Conservation (phyloP, 208 protist species). For the Trypanosoma melophagium region DNA sequence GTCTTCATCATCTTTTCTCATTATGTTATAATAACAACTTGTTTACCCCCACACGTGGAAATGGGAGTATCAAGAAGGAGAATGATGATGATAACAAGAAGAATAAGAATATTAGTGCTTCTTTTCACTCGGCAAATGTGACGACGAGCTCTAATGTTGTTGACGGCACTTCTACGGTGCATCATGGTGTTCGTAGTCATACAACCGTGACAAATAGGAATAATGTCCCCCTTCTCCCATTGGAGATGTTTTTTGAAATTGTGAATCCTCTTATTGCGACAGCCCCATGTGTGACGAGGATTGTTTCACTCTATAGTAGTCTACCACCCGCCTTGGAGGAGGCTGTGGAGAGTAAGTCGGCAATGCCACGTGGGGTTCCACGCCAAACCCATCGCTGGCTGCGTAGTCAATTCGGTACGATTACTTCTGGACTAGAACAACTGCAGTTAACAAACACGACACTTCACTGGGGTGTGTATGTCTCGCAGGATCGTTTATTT, state of each 20-base stretch:
- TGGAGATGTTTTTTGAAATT: slow-evolving; percentile 20
- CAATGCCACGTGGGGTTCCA: not conserved
- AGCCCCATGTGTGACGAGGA: slow-evolving; percentile 24
- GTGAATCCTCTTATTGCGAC: slow-evolving; percentile 16
- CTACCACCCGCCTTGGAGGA: slow-evolving; percentile 5
- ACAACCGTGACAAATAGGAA: not conserved
- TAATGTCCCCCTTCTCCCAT: not conserved
- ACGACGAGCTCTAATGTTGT: no score
- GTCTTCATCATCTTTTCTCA: not conserved
- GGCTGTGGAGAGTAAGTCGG: not conserved
- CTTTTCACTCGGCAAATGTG: no score
- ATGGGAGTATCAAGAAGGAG: no score
- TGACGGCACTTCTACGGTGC: no score
- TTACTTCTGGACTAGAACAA: slow-evolving; percentile 15
- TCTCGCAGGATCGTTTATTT: slow-evolving; percentile 30
- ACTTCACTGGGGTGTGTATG: slow-evolving; percentile 35
- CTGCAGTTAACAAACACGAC: slow-evolving; percentile 19
- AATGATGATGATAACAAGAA: no score
- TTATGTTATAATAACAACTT: not conserved
- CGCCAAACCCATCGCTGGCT: slow-evolving; percentile 21
- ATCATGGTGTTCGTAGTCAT: no score
- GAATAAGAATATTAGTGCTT: no score
- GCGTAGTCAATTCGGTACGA: slow-evolving; percentile 24
- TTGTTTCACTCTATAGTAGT: slow-evolving; percentile 9
- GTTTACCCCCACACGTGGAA: not conserved